Conservation (phyloP, 371 early-diverging fungal species). For the Mucor circinelloides region DNA sequence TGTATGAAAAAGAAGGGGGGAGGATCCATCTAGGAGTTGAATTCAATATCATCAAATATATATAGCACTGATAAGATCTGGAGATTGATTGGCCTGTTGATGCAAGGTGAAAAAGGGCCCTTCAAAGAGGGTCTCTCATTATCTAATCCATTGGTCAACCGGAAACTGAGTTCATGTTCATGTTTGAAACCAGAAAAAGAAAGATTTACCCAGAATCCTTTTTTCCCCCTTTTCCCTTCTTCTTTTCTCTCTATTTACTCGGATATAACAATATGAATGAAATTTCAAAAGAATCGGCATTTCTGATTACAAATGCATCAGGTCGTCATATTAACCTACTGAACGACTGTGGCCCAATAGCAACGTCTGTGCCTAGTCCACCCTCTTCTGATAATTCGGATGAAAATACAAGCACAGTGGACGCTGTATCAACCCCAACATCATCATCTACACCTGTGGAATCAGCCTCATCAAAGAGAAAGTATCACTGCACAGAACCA, state of each 20-base stretch:
- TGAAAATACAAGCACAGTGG: neutral
- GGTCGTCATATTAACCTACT: conserved; percentile 30
- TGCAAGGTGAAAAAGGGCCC: neutral
- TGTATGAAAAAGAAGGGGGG: neutral
- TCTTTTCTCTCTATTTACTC: conserved; percentile 6
- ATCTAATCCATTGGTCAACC: conserved; percentile 1
- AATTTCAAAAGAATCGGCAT: conserved; percentile 4
- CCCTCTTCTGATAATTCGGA: conserved; percentile 14
- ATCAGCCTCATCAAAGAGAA: conserved; percentile 32
- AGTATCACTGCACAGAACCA: conserved; percentile 47
- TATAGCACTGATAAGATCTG: neutral
- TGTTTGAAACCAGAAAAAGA: conserved; percentile 3
- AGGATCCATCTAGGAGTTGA: neutral
- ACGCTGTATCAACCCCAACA: neutral
- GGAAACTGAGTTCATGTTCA: neutral
- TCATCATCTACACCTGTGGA: neutral
- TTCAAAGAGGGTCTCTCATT: neutral
- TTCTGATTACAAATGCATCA: conserved; percentile 29
- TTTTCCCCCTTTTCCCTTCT: conserved; percentile 1
- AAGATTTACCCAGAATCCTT: neutral
- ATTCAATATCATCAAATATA: neutral
- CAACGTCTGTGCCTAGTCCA: neutral
- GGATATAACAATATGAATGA: conserved; percentile 2
- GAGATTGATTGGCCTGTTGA: neutral
- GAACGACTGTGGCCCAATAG: conserved; percentile 17